phyloP scores from a whole-genome alignment of 257 asterid species.

The Craterostigma plantagineum region DNA sequence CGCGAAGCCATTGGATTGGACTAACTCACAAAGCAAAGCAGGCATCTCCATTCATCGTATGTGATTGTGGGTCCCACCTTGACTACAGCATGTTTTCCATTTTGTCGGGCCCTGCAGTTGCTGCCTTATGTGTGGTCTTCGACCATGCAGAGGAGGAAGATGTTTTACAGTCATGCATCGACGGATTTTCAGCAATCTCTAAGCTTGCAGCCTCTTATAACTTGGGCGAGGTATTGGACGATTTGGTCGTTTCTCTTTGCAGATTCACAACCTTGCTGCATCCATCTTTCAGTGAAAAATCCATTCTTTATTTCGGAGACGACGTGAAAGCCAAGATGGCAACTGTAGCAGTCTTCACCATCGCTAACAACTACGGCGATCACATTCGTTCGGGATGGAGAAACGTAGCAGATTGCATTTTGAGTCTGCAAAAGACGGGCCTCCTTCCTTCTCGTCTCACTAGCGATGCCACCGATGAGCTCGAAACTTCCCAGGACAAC shows the following conservation, averaged over 20 bases:
- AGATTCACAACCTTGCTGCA: conserved; percentile 56
- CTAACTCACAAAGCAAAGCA: conserved; percentile 57
- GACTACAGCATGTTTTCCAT: conserved; percentile 71
- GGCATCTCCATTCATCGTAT: conserved; percentile 39
- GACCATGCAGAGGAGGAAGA: conserved; percentile 73
- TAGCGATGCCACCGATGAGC: conserved; percentile 60
- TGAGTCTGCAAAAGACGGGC: conserved; percentile 68
- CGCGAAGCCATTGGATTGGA: conserved; percentile 86
- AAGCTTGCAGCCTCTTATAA: conserved; percentile 53
- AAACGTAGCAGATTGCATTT: conserved; percentile 73
- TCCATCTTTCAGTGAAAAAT: conserved; percentile 42
- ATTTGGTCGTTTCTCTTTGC: conserved; percentile 81
- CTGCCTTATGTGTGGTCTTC: conserved; percentile 81
- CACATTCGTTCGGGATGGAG: conserved; percentile 78
- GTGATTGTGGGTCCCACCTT: conserved; percentile 43
- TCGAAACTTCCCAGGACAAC: conserved; percentile 35
- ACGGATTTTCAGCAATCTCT: conserved; percentile 72
- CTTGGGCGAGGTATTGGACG: conserved; percentile 54
- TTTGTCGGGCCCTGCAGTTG: conserved; percentile 68
- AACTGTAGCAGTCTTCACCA: conserved; percentile 62
- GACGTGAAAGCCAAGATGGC: conserved; percentile 76
- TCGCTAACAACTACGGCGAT: conserved; percentile 73
- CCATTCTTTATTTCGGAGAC: conserved; percentile 55
- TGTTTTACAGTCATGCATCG: conserved; percentile 50
- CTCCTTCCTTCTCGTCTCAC: conserved; percentile 87